Percentiles rank a stretch among this genome's conserved stretches.
Evolutionary conservation across 495 filamentous ascomycete genomes (phyloP).

Genomic region (Daldinia bambusicola): DNA sequence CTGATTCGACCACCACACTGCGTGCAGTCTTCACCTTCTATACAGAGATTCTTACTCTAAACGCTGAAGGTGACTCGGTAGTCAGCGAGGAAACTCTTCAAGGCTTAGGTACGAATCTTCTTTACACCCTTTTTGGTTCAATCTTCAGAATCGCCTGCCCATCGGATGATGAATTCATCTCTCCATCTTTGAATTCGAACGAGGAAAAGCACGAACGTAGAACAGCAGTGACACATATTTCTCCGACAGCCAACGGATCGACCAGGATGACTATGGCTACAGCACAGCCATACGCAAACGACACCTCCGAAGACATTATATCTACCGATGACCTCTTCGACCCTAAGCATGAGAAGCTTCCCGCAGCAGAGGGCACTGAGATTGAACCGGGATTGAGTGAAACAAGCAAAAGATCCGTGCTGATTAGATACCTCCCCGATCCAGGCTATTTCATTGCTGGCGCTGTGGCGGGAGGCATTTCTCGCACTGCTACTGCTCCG

Average conservation of each 20-base stretch:
- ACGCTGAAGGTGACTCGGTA: constrained; percentile 92
- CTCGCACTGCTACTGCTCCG: constrained; percentile 91
- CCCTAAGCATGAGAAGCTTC: constrained; percentile 43
- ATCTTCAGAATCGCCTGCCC: constrained; percentile 67
- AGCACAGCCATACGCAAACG: constrained; percentile 24
- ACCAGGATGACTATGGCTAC: constrained; percentile 29
- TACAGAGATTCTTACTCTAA: constrained; percentile 87
- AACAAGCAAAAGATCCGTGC: constrained; percentile 55
- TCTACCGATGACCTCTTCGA: constrained; percentile 39
- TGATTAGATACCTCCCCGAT: constrained; percentile 66
- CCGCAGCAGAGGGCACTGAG: constrained; percentile 41
- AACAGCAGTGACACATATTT: constrained; percentile 14
- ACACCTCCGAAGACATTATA: constrained; percentile 9
- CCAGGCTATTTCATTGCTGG: constrained; percentile 98
- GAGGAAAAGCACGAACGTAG: constrained; percentile 12
- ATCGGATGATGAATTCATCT: constrained; percentile 24
- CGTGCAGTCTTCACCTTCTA: constrained; percentile 91
- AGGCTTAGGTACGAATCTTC: constrained; percentile 92
- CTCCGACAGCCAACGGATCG: constrained; percentile 22
- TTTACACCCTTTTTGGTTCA: constrained; percentile 71
- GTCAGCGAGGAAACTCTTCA: constrained; percentile 88
- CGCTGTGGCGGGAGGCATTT: constrained; percentile 89
- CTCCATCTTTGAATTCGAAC: constrained; percentile 25
- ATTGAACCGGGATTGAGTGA: constrained; percentile 45
- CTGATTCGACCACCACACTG: constrained; percentile 70